Conservation (phyloP, 441 rosid species). For the Mallotus repandus region DNA sequence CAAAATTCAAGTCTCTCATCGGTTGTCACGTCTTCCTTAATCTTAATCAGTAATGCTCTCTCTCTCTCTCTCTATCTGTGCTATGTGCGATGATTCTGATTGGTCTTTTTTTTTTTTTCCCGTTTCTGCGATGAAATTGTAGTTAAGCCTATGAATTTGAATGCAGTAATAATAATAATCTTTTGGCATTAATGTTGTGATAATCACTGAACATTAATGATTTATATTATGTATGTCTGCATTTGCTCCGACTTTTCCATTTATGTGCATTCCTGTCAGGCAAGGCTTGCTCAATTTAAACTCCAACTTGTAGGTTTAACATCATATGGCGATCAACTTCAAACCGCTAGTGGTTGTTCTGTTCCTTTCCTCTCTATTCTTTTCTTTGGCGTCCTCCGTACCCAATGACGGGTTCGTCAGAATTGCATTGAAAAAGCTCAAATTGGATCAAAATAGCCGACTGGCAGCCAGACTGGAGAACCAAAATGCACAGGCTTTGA, state of each 20-base stretch:
- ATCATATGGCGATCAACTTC: slow-evolving; percentile 37
- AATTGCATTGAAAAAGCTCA: slow-evolving; percentile 65
- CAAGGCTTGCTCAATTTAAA: slow-evolving; percentile 4
- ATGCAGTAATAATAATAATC: no score
- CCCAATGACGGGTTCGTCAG: slow-evolving; percentile 46
- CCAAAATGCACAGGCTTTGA: slow-evolving; percentile 32
- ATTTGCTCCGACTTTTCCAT: not conserved
- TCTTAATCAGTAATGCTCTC: no score
- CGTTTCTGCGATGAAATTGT: no score
- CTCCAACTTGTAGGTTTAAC: slow-evolving; percentile 33
- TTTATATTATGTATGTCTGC: no score
- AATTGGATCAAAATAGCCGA: slow-evolving; percentile 42
- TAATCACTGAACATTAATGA: no score
- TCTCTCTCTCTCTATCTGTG: no score
- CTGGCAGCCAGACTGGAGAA: slow-evolving; percentile 44
- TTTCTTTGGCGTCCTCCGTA: slow-evolving; percentile 34
- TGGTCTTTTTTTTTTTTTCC: no score
- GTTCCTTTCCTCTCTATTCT: slow-evolving; percentile 40
- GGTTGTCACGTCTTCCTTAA: no score
- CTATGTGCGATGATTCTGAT: no score
- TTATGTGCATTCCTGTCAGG: no score
- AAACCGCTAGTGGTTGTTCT: slow-evolving; percentile 31
- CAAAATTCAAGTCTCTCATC: not conserved
- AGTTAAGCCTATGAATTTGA: no score
- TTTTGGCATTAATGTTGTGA: no score